Conservation (phyloP, 257 asterid genomes). For the Solanum ossicruentum region DNA sequence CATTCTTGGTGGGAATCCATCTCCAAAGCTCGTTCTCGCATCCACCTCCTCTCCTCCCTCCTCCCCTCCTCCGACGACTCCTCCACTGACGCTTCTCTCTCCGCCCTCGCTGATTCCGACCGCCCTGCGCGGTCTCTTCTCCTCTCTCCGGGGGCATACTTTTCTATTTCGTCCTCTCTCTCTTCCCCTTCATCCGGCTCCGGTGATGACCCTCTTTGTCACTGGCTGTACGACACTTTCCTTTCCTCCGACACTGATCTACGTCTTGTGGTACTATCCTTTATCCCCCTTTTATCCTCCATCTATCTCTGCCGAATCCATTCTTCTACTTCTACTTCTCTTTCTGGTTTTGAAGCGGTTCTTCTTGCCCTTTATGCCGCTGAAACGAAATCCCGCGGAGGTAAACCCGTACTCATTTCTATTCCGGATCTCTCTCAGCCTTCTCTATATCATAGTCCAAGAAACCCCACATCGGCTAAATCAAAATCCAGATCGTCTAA, state of each 20-base stretch:
- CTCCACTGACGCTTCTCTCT: conserved; percentile 9
- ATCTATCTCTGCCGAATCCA: conserved; percentile 65
- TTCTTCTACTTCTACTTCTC: conserved; percentile 28
- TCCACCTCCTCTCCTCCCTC: conserved; percentile 66
- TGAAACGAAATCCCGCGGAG: conserved; percentile 65
- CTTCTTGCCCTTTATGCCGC: conserved; percentile 59
- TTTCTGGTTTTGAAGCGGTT: conserved; percentile 90
- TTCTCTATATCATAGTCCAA: conserved; percentile 73
- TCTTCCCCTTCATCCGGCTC: conserved; percentile 52
- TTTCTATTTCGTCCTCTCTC: conserved; percentile 42
- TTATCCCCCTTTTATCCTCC: conserved; percentile 49
- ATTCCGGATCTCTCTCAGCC: conserved; percentile 92
- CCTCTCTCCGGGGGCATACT: conserved; percentile 63
- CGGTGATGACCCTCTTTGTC: conserved; percentile 70
- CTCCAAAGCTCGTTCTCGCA: conserved; percentile 89
- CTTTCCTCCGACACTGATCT: conserved; percentile 67
- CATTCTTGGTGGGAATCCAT: conserved; percentile 98
- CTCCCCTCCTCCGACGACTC: conserved; percentile 27
- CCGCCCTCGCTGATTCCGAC: conserved; percentile 80
- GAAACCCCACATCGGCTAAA: conserved; percentile 21
- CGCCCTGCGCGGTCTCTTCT: conserved; percentile 91
- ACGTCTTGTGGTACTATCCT: conserved; percentile 72
- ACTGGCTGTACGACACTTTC: conserved; percentile 92
- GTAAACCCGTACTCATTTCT: conserved; percentile 52
- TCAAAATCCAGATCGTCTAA: conserved; percentile 14